Conservation (phyloP, 306 rosid species). For the Morella rubra region DNA sequence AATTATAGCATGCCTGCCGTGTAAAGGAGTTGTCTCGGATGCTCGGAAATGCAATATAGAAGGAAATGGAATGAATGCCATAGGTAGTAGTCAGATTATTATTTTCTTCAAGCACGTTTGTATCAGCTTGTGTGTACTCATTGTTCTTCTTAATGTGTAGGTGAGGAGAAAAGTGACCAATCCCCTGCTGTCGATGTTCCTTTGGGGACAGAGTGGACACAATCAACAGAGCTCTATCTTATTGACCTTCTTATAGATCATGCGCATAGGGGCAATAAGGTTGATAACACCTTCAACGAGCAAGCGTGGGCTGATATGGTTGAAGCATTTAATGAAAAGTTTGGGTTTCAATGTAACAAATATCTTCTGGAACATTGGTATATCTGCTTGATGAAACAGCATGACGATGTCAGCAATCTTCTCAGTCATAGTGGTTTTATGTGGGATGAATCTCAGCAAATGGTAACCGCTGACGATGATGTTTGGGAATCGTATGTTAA, state of each 20-base stretch:
- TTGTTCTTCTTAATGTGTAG: conserved; percentile 40
- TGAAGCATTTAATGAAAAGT: conserved; percentile 38
- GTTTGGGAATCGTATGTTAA: conserved; percentile 61
- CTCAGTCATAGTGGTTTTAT: conserved; percentile 48
- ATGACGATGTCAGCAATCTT: conserved; percentile 45
- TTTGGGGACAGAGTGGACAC: conserved; percentile 53
- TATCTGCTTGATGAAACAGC: conserved; percentile 53
- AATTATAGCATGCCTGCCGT: conserved; percentile 2
- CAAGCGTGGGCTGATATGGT: conserved; percentile 59
- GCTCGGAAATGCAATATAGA: neutral
- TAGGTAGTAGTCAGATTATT: neutral
- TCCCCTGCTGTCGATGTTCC: conserved; percentile 25
- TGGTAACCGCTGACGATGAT: conserved; percentile 51
- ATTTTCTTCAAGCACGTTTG: conserved; percentile 7
- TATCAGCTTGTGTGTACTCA: conserved; percentile 11
- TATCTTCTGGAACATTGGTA: conserved; percentile 50
- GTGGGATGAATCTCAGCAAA: conserved; percentile 66
- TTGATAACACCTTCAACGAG: conserved; percentile 47
- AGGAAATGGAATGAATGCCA: neutral
- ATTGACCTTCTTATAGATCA: conserved; percentile 61
- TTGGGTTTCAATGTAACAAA: conserved; percentile 48
- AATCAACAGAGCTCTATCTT: conserved; percentile 45
- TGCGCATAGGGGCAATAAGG: conserved; percentile 42
- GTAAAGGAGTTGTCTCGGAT: neutral
- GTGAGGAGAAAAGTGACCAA: conserved; percentile 31